Conservation (phyloP, 495 filamentous ascomycete species). For the Penicillium daleae region DNA sequence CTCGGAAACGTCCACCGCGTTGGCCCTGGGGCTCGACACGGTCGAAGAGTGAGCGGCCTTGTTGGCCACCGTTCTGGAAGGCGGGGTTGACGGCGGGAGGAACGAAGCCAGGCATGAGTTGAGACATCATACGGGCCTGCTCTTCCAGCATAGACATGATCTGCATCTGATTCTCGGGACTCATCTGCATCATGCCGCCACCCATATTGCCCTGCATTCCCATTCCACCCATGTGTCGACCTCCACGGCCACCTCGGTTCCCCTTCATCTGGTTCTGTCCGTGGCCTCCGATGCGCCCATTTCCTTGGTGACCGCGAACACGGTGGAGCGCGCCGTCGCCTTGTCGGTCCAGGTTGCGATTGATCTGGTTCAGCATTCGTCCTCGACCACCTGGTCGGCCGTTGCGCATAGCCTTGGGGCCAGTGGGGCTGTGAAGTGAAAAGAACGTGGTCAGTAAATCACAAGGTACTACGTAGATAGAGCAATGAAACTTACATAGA, state of each 20-base stretch:
- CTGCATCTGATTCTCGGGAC: slow-evolving; percentile 73
- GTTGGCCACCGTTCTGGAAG: slow-evolving; percentile 53
- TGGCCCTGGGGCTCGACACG: slow-evolving; percentile 62
- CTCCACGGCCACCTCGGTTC: slow-evolving; percentile 55
- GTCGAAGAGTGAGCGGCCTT: slow-evolving; percentile 76
- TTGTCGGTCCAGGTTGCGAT: slow-evolving; percentile 80
- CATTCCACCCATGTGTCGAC: slow-evolving; percentile 56
- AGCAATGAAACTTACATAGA: slow-evolving; percentile 65
- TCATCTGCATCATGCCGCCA: slow-evolving; percentile 56
- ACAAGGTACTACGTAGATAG: background rate
- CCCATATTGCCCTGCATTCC: slow-evolving; percentile 53
- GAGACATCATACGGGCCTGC: slow-evolving; percentile 83
- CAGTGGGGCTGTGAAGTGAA: slow-evolving; percentile 83
- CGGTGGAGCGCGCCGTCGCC: slow-evolving; percentile 78
- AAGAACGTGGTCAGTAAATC: slow-evolving; percentile 24
- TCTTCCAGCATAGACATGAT: slow-evolving; percentile 86
- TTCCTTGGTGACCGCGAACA: slow-evolving; percentile 70
- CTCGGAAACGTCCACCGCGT: slow-evolving; percentile 35
- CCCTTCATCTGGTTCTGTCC: slow-evolving; percentile 74
- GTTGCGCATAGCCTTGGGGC: slow-evolving; percentile 93
- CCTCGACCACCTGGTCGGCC: slow-evolving; percentile 60
- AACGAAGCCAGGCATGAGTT: slow-evolving; percentile 57
- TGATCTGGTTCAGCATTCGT: slow-evolving; percentile 84
- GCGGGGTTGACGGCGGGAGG: slow-evolving; percentile 57
- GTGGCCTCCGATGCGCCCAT: slow-evolving; percentile 77